Evolutionary conservation across 1,139 yeast genomes (phyloP), one percentile per base, ranked within the genome.

Genomic region (Taphrina deformans): DNA sequence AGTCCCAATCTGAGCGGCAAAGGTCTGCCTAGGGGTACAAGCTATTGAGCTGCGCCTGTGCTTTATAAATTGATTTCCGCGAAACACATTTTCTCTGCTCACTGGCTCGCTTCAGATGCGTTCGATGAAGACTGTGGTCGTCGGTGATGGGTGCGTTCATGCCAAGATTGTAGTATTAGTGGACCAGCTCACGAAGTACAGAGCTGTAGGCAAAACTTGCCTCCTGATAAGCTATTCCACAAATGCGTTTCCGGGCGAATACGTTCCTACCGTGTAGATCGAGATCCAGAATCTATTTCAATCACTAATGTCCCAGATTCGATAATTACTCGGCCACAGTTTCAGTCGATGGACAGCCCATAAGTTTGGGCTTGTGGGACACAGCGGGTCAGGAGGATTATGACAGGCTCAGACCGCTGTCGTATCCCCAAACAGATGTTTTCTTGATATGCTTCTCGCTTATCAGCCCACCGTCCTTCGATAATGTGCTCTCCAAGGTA

Each of bases 301-400:
- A n/a, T n/a, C n/a, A n/a, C n/a, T n/a, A n/a, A n/a, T n/a, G n/a
- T n/a, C n/a, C n/a, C 26, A 45, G 52, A 9, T 55, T 55, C 74
- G 96, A 90, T 74, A 89, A 89, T 76, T 89, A 89, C 75, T 84
- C 96, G 5, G 95, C 96, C 21, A 87, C 88, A 55, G 92, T 91
- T 41, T 84, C 88, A 83, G 87, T 87, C 45, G 93, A 88, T 72
- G 88, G 88, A 50, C 89, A 86, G 72, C 87, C 88, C 62, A 86
- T 88, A 16, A 61, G 41, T 31, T 80, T 91, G 62, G 96, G 96
- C 26, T 81, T 91, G 63, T 91, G 97, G 96, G 97, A 91, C 82
- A 91, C 97, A n/a, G 97, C 97, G 7, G 97, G 97, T 31, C 97
- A 91, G 77, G 88, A 89, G 73, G 97, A 91, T 75, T 91, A 91